Base-by-base conservation (phyloP, 169 alveolate species). In the Plasmodium cynomolgi region DNA sequence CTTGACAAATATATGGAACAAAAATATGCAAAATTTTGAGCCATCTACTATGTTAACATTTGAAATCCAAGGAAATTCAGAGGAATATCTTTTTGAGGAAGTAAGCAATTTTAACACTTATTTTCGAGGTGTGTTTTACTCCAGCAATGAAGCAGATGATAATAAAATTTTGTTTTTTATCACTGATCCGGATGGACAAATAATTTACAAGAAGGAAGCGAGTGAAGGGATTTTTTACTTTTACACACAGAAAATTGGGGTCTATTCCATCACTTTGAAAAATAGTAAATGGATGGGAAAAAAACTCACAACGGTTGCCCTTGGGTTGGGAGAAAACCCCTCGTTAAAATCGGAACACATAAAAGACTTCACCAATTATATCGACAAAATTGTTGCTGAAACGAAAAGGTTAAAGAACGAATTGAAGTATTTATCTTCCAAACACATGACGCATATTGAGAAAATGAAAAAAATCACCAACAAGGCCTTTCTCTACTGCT, bases 11-110 rank as follows among this genome's bases (percentile, higher is more conserved):
- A 80, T 90, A 58, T 90, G 94, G 94, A 90, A 90, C 31, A 62
- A 90, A 74, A 90, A 90, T 68, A 90, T 90, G 94, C 81, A 90
- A 31, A 80, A 90, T 90, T 90, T 90, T 74, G 94, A 90, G 17
- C 94, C 94, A 58, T 58, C 80, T 39, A 90, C 94, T 41, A 56
- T 79, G 58, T 41, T 90, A 90, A 90, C 94, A 26, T 90, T 90
- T 74, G 94, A 90, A 79, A 80, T 90, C 15, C 47, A 81, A 6
- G 82, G 84, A n/a, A 90, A 90, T 90, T 79, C 90, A 0, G 94
- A 90, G 50, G 94, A 90, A 80, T 90, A 26, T 74, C 83, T 90
- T 79, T 90, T 80, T 80, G 94, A 90, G 26, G 91, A 90, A 26
- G 26, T 90, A 20, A 23, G 3, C n/a, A 47, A 33, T 15, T n/a